phyloP scores from a whole-genome alignment of 768 basidiomycete species.

The Stropharia rugosoannulata region DNA sequence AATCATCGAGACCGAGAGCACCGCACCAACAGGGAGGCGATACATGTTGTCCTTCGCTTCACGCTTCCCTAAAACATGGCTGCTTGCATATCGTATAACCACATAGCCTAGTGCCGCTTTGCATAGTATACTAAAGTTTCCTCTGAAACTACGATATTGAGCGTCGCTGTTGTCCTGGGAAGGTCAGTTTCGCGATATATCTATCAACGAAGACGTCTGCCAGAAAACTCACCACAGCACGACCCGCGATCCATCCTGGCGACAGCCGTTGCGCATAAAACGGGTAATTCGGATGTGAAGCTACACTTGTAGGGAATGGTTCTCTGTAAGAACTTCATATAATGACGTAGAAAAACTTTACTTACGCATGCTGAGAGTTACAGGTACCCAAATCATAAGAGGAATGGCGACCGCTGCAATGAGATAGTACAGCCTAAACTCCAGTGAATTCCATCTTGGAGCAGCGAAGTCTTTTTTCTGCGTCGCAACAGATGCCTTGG shows the following conservation, averaged over 20 bases:
- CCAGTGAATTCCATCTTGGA: constrained; percentile 69
- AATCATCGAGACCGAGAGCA: constrained; percentile 65
- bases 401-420: constrained; percentile 63
- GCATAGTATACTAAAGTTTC: constrained; percentile 68
- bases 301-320: constrained; percentile 32
- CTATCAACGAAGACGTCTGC: neutral
- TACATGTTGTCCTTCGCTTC: constrained; percentile 22
- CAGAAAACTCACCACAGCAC: constrained; percentile 61
- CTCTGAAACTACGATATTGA: constrained; percentile 88
- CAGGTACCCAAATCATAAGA: constrained; percentile 74
- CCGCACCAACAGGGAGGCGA: constrained; percentile 57
- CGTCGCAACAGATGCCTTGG: constrained; percentile 10
- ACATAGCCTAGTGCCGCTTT: constrained; percentile 52
- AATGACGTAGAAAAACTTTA: constrained; percentile 16
- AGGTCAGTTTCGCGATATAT: constrained; percentile 4
- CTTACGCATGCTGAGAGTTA: constrained; percentile 74
- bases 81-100: constrained; percentile 50
- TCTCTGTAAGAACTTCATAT: neutral
- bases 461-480: constrained; percentile 29
- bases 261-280: constrained; percentile 58
- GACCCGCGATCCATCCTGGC: constrained; percentile 80
- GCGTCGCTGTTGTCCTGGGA: constrained; percentile 87
- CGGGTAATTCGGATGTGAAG: constrained; percentile 71
- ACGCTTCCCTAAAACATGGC: constrained; percentile 23
- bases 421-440: constrained; percentile 77